A percentile compares a stretch with the other conserved stretches of the same genome.
Evolutionary conservation across 208 protist genomes (phyloP).

Genomic region (Histomonas meleagridis): DNA sequence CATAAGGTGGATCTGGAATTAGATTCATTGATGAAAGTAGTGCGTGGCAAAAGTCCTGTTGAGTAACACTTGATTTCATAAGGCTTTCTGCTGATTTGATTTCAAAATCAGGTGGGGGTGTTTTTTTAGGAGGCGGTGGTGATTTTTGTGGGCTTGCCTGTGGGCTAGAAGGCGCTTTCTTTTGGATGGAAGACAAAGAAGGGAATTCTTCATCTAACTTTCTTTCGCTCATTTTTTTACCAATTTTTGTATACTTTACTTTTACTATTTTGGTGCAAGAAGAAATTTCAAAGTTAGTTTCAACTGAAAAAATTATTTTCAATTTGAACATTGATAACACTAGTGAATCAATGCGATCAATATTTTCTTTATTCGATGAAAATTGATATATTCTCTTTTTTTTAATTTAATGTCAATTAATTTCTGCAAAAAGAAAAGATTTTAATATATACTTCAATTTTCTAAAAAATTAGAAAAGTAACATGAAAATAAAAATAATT

Average conservation of each 20-base stretch:
- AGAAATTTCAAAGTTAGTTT: no score
- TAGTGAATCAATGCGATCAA: no score
- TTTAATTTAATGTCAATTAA: no score
- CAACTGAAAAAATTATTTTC: no score
- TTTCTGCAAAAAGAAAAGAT: no score
- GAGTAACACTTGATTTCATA: not conserved
- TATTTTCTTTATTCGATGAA: no score
- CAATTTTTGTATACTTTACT: not conserved
- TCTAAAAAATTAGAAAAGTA: no score
- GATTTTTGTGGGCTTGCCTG: no score
- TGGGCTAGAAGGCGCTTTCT: not conserved
- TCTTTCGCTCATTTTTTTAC: not conserved
- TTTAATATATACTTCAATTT: no score
- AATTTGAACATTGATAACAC: no score
- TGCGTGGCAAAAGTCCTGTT: not conserved
- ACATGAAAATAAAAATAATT: no score
- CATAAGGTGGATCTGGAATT: conserved; percentile 25
- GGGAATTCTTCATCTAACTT: conserved; percentile 17
- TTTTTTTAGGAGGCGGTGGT: not conserved
- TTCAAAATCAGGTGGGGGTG: not conserved
- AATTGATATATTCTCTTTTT: no score
- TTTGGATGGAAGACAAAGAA: not conserved
- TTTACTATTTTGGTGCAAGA: not conserved
- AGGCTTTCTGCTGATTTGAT: not conserved
- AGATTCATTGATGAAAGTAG: not conserved